A percentile compares a stretch with the other conserved stretches of the same genome.
Evolutionary conservation across 73 alveolate species (phyloP).

Genomic region (Chromera velia): DNA sequence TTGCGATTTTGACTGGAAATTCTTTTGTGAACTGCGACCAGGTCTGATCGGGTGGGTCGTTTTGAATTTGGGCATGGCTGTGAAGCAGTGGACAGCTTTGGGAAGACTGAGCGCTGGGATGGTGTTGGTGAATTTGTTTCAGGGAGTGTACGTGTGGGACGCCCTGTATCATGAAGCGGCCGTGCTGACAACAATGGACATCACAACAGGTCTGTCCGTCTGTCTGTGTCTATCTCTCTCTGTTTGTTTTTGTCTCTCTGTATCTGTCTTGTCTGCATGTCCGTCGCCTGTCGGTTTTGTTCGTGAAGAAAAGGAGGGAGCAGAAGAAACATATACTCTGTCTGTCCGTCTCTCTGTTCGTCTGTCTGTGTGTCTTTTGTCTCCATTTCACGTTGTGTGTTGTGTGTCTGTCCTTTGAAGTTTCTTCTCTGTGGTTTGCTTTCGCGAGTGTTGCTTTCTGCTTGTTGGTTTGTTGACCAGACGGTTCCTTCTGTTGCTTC

Average conservation of each 20-base stretch:
- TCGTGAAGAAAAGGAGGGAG: too few relatives aligned
- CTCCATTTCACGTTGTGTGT: too few relatives aligned
- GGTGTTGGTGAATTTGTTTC: not conserved
- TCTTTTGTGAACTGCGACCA: not conserved
- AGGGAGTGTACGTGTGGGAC: conserved; percentile 1
- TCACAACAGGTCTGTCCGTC: not conserved
- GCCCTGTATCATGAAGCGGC: not conserved
- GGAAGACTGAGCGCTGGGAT: not conserved
- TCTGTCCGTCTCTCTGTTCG: not conserved
- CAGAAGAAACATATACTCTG: not conserved
- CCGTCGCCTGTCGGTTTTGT: too few relatives aligned
- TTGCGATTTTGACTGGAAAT: not conserved
- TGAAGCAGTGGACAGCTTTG: not conserved
- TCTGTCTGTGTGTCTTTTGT: too few relatives aligned
- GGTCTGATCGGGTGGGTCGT: conserved; percentile 4
- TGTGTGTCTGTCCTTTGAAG: too few relatives aligned
- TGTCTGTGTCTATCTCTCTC: not conserved
- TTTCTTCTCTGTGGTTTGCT: too few relatives aligned
- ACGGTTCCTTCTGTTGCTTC: too few relatives aligned
- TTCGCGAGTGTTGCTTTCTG: too few relatives aligned
- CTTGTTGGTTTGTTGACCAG: too few relatives aligned
- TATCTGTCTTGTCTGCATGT: too few relatives aligned
- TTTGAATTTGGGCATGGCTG: not conserved
- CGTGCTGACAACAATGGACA: not conserved
- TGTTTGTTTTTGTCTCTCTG: too few relatives aligned